Conservation (phyloP, 805 yeast species). For the Candida michaelii region DNA sequence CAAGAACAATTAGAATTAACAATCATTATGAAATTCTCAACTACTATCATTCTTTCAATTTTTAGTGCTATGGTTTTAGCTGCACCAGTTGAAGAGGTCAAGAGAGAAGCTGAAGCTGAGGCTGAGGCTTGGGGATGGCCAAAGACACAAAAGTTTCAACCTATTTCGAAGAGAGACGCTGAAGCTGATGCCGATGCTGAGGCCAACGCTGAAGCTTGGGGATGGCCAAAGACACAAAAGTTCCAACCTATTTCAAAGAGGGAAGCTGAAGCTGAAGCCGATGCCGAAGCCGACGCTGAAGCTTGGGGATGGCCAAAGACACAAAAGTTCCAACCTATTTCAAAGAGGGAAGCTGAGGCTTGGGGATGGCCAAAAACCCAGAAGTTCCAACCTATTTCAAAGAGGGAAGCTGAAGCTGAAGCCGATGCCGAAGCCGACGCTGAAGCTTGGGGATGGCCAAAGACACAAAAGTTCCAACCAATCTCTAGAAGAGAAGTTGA, state of each 20-base stretch:
- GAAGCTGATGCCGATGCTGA: conserved; percentile 11
- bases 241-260: conserved; percentile 14
- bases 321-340: conserved; percentile 13
- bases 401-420: conserved; percentile 15
- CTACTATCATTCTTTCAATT: conserved; percentile 13
- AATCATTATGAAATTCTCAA: conserved; percentile 15
- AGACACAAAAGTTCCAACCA: conserved; percentile 12
- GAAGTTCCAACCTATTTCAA: conserved; percentile 14
- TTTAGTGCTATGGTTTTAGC: conserved; percentile 11
- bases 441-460: conserved; percentile 7
- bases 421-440: conserved; percentile 18
- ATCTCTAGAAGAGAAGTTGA: conserved; percentile 8
- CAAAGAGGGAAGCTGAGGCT: conserved; percentile 16
- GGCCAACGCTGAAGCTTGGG: conserved; percentile 7
- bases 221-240: conserved; percentile 11
- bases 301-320: conserved; percentile 10
- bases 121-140: conserved; percentile 11
- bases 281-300: conserved; percentile 10
- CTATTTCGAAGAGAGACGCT: conserved; percentile 12
- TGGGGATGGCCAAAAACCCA: conserved; percentile 11
- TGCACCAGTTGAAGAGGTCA: conserved; percentile 16
- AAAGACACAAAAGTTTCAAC: conserved; percentile 11
- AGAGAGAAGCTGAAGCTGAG: conserved; percentile 9
- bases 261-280: conserved; percentile 15
- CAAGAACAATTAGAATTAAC: too few species aligned